Evolutionary conservation across 2,329 filamentous ascomycete species (phyloP), one percentile per base, ranked within the genome.

Genomic region (Diaporthe sp.): DNA sequence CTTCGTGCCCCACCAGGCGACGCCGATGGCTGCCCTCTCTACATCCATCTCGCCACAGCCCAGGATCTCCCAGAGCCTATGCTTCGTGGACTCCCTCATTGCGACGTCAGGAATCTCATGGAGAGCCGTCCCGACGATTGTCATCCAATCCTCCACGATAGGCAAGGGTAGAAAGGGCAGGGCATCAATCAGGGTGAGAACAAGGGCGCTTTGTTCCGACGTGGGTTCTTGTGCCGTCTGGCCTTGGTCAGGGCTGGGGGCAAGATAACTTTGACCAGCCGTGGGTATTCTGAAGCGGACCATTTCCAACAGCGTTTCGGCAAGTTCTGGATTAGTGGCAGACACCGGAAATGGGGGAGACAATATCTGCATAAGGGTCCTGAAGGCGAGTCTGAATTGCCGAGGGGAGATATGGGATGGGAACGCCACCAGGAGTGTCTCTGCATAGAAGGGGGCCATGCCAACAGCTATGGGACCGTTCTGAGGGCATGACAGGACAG

Each of bases 331-430:
- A 77, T 97, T 93, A 7, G 89, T 89, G 63, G 91, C 92, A 47
- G 94, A 92, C 55, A 97, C 89, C 1, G 92, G 90, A 51, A 94
- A 95, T 0, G 95, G 96, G 3, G 95, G 95, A 3, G 94, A 93
- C 15, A 95, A 92, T 76, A 97, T 93, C 80, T 94, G 93, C 83
- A 98, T 91, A 61, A 98, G 87, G 2, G 95, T 96, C 82, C 93
- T 94, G 87, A 98, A 96, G 15, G 95, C 96, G 13, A 98, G 88
- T 42, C 95, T 91, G 86, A 98, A 98, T 82, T 98, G 96, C 22
- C 95, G 92, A 0, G 94, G 89, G 0, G 94, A 96, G 28, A 98
- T 91, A 75, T 93, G 93, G 1, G 87, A 82, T 0, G 96, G 95
- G 83, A 98, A 98, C 0, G 95, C 92, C 28, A 90, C 88, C 81